phyloP scores from a whole-genome alignment of 805 yeast genomes.

The Isabelozyma heimii region DNA sequence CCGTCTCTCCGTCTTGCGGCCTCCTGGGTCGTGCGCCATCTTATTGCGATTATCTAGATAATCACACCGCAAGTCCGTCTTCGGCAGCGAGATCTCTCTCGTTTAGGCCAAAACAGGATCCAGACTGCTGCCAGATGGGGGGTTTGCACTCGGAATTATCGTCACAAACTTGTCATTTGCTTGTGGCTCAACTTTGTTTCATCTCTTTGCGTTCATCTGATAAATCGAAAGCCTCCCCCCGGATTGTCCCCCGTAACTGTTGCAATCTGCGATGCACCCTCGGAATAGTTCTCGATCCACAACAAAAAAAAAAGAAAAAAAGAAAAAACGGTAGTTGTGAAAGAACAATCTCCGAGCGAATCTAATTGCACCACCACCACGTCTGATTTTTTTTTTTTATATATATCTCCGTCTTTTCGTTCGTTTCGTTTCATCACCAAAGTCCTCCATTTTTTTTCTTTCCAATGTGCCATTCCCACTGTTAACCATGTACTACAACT shows the following conservation, averaged over 20 bases:
- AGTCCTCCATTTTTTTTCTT: not conserved
- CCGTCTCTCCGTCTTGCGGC: not conserved
- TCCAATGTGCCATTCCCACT: not conserved
- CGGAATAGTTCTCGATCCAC: too few species aligned
- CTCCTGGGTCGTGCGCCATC: not conserved
- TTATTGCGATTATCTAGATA: not conserved
- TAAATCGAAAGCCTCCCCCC: too few species aligned
- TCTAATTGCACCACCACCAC: not conserved
- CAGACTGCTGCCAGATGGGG: not conserved
- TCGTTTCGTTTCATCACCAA: not conserved
- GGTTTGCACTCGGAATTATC: not conserved
- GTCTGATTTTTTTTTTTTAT: not conserved
- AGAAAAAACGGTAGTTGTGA: too few species aligned
- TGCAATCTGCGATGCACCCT: not conserved
- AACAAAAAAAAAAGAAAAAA: too few species aligned
- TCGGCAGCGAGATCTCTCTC: not conserved
- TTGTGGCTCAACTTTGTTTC: too few species aligned
- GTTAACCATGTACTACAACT: constrained; percentile 12
- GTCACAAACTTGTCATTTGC: too few species aligned
- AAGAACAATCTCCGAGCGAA: not conserved
- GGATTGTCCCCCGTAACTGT: not conserved
- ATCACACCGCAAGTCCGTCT: not conserved
- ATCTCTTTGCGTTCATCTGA: too few species aligned
- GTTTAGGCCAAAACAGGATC: too few species aligned
- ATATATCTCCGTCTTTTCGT: not conserved